Evolutionary conservation across 805 yeast genomes (phyloP).

Genomic region (Zygoascus biomembranicola): DNA sequence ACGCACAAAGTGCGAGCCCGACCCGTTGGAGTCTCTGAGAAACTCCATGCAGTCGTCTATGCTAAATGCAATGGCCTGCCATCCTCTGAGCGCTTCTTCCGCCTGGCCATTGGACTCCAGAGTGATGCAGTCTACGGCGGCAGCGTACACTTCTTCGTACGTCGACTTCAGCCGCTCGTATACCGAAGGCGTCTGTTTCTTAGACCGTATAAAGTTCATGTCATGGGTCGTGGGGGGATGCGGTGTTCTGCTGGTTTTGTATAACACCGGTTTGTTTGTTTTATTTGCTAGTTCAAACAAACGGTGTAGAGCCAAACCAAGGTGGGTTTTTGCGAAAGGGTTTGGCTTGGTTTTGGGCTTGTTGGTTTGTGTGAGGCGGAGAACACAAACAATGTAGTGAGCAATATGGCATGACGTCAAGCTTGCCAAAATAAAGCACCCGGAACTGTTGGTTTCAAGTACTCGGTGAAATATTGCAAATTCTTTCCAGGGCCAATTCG

Average conservation of each 20-base stretch:
- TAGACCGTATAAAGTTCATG: constrained; percentile 1
- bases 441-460: not conserved
- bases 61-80: not conserved
- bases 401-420: not conserved
- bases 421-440: not conserved
- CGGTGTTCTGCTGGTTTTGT: constrained; percentile 1
- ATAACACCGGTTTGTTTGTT: not conserved
- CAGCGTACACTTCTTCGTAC: not conserved
- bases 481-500: too few relatives aligned
- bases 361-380: not conserved
- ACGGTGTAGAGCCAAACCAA: not conserved
- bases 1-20: not conserved
- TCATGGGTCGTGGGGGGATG: not conserved
- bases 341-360: not conserved
- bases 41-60: not conserved
- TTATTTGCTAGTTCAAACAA: not conserved
- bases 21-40: not conserved
- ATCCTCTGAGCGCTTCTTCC: not conserved
- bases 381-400: not conserved
- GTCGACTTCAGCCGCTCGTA: not conserved
- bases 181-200: not conserved
- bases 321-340: not conserved
- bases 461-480: too few relatives aligned
- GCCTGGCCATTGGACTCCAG: not conserved
- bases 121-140: not conserved